Evolutionary conservation across 2,329 filamentous ascomycete species (phyloP), one percentile per base, ranked within the genome.

Genomic region (Arthrobotrys entomopaga): DNA sequence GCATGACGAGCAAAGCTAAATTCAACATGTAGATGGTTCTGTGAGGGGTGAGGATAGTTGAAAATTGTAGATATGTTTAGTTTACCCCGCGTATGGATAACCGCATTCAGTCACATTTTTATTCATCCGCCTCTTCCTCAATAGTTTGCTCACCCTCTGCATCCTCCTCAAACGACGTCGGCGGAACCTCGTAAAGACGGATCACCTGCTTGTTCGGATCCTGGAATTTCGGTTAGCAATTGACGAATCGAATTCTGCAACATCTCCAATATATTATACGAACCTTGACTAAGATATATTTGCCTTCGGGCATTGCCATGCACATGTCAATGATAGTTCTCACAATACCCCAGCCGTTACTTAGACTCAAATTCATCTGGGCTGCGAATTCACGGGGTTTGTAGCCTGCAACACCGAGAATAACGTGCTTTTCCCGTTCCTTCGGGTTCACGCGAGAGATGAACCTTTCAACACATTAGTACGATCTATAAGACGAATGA

Each of bases 311-410:
- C 82, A 89, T 88, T 82, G 89, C 88, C 79, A 93, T 86, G 80
- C 90, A 91, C 90, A 98, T 96, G 83, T 99, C 95, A 79, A 92
- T 92, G 80, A 99, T 97, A 58, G 95, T 99, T 78, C 95, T 92
- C 73, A 99, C 95, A 78, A 99, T 98, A 82, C 95, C 95, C 95
- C 95, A 99, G 77, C 95, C 95, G 84, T 99, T 99, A 84, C 91
- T 91, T 69, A 98, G 87, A 80, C 93, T 96, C 80, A 99, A 84
- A 84, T 97, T 97, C 95, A 99, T 99, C 86, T 99, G 95, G 80
- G 88, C 87, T 76, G 95, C 95, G 79, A 99, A 98, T 81, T 99
- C 96, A 79, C 91, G 90, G 42, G 95, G 95, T 86, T 99, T 99
- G 90, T 96, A 98, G 83, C 93, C 93, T 34, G 97, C 87, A 67